Evolutionary conservation across 164 flowering plant genomes (phyloP).

Genomic region (Annona squamosa): DNA sequence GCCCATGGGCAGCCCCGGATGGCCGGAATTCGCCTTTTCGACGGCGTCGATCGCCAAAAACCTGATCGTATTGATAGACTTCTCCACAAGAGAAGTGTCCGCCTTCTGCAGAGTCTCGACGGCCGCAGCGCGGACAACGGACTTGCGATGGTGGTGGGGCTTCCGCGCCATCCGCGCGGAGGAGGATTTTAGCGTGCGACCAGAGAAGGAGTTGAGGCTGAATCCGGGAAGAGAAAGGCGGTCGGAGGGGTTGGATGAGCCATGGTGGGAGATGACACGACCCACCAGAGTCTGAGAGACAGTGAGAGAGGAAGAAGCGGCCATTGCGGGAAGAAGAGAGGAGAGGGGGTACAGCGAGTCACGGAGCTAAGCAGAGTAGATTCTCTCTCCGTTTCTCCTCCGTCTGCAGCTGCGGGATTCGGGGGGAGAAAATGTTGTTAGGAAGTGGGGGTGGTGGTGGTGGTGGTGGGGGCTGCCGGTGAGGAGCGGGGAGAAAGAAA

Average conservation of each 20-base stretch:
- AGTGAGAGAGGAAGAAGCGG: constrained; percentile 31
- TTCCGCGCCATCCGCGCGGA: constrained; percentile 9
- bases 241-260: constrained; percentile 16
- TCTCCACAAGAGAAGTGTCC: constrained; percentile 51
- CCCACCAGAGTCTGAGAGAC: constrained; percentile 25
- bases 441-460: background rate
- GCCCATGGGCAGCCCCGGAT: constrained; percentile 97
- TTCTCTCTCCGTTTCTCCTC: background rate
- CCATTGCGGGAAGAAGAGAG: constrained; percentile 4
- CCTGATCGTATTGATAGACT: constrained; percentile 75
- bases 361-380: background rate
- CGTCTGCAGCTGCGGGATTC: background rate
- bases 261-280: constrained; percentile 29
- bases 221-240: constrained; percentile 17
- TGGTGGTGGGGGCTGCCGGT: background rate
- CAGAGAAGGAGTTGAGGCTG: constrained; percentile 14
- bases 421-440: background rate
- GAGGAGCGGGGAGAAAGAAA: background rate
- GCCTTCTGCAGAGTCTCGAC: constrained; percentile 52
- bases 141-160: constrained; percentile 5
- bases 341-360: background rate
- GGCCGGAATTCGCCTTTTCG: constrained; percentile 93
- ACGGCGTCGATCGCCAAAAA: constrained; percentile 87
- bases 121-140: constrained; percentile 33
- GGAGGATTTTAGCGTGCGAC: constrained; percentile 35